These are phyloP conservation scores for Didymella keratinophila DNA, from an alignment of 2,329 filamentous ascomycete species.

Conservation along the genomic window DNA sequence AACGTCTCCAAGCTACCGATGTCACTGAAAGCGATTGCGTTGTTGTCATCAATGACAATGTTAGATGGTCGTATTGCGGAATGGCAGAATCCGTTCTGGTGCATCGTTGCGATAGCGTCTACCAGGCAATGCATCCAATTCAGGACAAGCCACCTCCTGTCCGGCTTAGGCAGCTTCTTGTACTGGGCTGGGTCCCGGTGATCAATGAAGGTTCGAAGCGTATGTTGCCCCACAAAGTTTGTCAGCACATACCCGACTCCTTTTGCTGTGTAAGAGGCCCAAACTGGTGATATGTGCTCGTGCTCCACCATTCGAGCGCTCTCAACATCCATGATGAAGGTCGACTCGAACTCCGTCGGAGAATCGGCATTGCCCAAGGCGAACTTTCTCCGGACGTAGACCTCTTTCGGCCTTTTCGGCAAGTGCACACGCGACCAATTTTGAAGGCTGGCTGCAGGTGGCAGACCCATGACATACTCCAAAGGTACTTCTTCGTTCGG, in stretches of 20 bases:
- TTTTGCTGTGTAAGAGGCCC: conserved; percentile 73
- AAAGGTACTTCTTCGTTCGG: conserved; percentile 74
- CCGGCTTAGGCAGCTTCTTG: conserved; percentile 68
- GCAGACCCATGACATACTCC: conserved; percentile 69
- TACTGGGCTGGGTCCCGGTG: conserved; percentile 67
- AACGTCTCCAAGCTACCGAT: conserved; percentile 60
- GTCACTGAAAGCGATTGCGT: conserved; percentile 73
- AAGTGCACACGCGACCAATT: conserved; percentile 69
- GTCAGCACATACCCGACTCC: conserved; percentile 71
- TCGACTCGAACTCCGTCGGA: conserved; percentile 46
- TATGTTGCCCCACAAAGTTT: conserved; percentile 71
- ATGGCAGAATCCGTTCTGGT: conserved; percentile 70
- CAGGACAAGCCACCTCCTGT: conserved; percentile 67
- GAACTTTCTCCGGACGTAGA: conserved; percentile 67
- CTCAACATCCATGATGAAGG: conserved; percentile 69
- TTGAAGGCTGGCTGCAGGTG: conserved; percentile 54
- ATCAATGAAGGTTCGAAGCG: conserved; percentile 71
- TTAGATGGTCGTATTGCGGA: conserved; percentile 75
- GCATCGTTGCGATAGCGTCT: conserved; percentile 72
- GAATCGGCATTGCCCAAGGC: conserved; percentile 55
- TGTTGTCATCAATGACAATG: conserved; percentile 70
- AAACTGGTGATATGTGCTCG: conserved; percentile 74
- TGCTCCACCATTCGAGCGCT: conserved; percentile 67
- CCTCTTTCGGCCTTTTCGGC: conserved; percentile 65
- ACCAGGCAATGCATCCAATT: conserved; percentile 79